Percentiles rank a stretch among this genome's conserved stretches.
phyloP scores from a whole-genome alignment of 345 rosid species.

The Boechera retrofracta region DNA sequence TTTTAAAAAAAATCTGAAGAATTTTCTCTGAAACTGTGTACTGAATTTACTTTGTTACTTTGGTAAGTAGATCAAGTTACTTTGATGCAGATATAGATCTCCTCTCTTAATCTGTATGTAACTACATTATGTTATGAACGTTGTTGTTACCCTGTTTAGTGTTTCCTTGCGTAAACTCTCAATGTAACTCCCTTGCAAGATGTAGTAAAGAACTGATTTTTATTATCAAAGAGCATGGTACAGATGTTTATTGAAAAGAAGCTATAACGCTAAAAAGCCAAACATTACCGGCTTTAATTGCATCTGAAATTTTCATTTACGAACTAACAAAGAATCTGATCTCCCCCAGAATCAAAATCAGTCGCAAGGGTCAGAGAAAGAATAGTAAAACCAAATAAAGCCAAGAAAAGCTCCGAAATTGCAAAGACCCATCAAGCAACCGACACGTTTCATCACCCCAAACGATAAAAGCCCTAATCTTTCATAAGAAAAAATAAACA shows the following conservation, averaged over 20 bases:
- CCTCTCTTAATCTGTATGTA: background rate
- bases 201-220: too few relatives aligned
- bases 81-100: background rate
- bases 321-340: background rate
- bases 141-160: too few relatives aligned
- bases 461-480: background rate
- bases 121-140: background rate
- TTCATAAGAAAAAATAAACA: background rate
- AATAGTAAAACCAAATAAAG: conserved; percentile 21
- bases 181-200: too few relatives aligned
- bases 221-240: too few relatives aligned
- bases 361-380: too few relatives aligned
- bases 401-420: conserved; percentile 23
- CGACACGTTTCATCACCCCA: conserved; percentile 44
- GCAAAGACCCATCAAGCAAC: conserved; percentile 32
- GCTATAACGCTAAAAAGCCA: conserved; percentile 29
- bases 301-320: background rate
- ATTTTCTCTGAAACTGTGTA: background rate
- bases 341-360: conserved; percentile 16
- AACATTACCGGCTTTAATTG: conserved; percentile 22
- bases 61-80: background rate
- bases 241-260: too few relatives aligned
- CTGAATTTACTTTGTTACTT: background rate
- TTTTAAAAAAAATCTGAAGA: background rate
- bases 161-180: too few relatives aligned